A percentile compares a stretch with the other conserved stretches of the same genome.
These are phyloP conservation scores for Acacia pycnantha DNA, from an alignment of 331 rosid genomes.

Conservation along the genomic window DNA sequence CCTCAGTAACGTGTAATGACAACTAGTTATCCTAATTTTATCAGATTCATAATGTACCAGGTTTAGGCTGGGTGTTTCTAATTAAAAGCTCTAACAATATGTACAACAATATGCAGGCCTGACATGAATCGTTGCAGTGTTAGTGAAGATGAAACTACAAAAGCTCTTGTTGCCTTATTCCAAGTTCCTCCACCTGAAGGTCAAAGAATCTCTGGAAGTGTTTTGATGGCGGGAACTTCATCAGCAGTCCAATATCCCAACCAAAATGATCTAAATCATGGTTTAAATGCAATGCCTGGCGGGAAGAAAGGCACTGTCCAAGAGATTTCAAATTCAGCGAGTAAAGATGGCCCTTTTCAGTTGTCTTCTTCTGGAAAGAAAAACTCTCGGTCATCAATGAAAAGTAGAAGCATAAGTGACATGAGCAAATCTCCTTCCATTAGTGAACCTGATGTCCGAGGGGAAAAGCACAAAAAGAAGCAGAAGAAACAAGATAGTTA, in stretches of 20 bases:
- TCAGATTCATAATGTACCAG: slow-evolving; percentile 12
- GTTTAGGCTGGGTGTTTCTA: slow-evolving; percentile 3
- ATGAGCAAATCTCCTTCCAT: slow-evolving; percentile 59
- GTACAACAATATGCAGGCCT: slow-evolving; percentile 51
- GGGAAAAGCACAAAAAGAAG: slow-evolving; percentile 63
- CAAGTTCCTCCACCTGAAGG: slow-evolving; percentile 60
- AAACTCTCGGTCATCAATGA: slow-evolving; percentile 46
- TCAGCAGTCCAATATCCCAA: slow-evolving; percentile 51
- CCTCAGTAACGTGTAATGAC: slow-evolving; percentile 12
- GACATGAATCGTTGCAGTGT: slow-evolving; percentile 79
- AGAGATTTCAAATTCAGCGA: slow-evolving; percentile 45
- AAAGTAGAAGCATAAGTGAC: slow-evolving; percentile 70
- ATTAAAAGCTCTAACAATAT: slow-evolving; percentile 17
- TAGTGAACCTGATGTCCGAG: slow-evolving; percentile 57
- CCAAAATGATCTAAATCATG: slow-evolving; percentile 48
- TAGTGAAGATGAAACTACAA: slow-evolving; percentile 77
- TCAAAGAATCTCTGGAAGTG: slow-evolving; percentile 53
- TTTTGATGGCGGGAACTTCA: slow-evolving; percentile 39
- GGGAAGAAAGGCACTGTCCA: slow-evolving; percentile 68
- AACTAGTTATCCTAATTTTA: slow-evolving; percentile 14
- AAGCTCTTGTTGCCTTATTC: slow-evolving; percentile 53
- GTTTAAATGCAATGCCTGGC: slow-evolving; percentile 39
- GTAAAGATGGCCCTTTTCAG: slow-evolving; percentile 48
- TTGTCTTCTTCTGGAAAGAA: slow-evolving; percentile 53
- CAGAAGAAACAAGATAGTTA: slow-evolving; percentile 45